Evolutionary conservation across 257 asterid species (phyloP), one percentile per base, ranked within the genome.

Genomic region (Voacanga thouarsii): DNA sequence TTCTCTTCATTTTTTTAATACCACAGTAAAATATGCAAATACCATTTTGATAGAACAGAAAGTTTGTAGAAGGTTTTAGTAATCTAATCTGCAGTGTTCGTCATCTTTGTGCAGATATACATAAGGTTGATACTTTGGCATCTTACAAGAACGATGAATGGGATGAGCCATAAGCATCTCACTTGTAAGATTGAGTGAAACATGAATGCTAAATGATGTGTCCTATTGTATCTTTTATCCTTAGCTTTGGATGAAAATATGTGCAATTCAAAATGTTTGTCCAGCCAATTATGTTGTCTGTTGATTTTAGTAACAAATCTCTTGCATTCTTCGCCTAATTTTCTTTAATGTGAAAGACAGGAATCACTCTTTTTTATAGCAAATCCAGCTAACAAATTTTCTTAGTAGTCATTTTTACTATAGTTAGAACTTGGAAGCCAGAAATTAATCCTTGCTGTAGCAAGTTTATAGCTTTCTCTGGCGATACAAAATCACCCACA

Each of bases 41-140:
- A 37, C 21, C 24, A 59, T 16, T 26, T 24, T 43, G 45, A 50
- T 60, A 66, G 39, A 72, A 37, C 61, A 16, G 12, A 4, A 12
- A 43, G 47, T 12, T 45, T 30, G 56, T 72, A 30, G 24, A 28
- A 41, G 18, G 37, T 55, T 71, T 44, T 5, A 19, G 45, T 45
- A 71, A 43, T 50, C 71, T 71, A 66, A 82, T 33, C 9, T 24
- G 37, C 26, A 16, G 72, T 26, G 75, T 51, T 74, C 51, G 24
- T 75, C 6, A 12, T 23, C 16, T 60, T 53, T 26, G 1, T 87
- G 93, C 94, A 94, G 97, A 94, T 94, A 83, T 94, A 83, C 99
- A 94, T 87, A 94, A 92, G 89, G 97, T 94, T 53, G 96, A 91
- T 88, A 92, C 97, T 39, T 78, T 92, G 80, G 99, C 92, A 6